Conservation (phyloP, 73 alveolate species). For the Blepharisma japonicum region DNA sequence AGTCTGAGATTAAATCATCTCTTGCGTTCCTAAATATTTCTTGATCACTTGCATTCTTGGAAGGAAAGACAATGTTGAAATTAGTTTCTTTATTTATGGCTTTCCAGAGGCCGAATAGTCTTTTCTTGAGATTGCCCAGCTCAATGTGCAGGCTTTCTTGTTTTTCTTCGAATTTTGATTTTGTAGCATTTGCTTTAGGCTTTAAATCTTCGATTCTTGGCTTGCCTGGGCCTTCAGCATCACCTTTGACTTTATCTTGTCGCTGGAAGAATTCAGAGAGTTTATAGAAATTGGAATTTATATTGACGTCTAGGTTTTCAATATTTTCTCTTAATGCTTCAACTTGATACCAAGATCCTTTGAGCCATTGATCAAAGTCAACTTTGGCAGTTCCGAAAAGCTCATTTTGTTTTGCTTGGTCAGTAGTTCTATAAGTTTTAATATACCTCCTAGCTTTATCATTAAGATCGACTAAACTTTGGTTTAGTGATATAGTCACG, state of each 20-base stretch:
- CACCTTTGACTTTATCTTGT: not conserved
- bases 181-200: not conserved
- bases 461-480: not conserved
- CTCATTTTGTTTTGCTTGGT: not conserved
- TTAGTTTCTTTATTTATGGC: not conserved
- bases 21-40: no score
- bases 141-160: not conserved
- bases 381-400: conserved; percentile 6
- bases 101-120: conserved; percentile 1
- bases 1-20: no score
- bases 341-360: conserved; percentile 8
- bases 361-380: not conserved
- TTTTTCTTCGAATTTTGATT: not conserved
- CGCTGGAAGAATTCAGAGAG: not conserved
- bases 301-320: not conserved
- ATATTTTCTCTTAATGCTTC: not conserved
- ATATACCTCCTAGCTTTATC: not conserved
- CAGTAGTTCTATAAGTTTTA: not conserved
- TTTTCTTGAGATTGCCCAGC: not conserved
- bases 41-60: no score
- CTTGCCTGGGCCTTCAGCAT: not conserved
- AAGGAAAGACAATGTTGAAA: not conserved
- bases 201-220: not conserved
- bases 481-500: not conserved
- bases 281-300: not conserved